Percentiles rank a stretch among this genome's conserved stretches.
Evolutionary conservation across 805 yeast species (phyloP).

Genomic region (Candida bentonensis): DNA sequence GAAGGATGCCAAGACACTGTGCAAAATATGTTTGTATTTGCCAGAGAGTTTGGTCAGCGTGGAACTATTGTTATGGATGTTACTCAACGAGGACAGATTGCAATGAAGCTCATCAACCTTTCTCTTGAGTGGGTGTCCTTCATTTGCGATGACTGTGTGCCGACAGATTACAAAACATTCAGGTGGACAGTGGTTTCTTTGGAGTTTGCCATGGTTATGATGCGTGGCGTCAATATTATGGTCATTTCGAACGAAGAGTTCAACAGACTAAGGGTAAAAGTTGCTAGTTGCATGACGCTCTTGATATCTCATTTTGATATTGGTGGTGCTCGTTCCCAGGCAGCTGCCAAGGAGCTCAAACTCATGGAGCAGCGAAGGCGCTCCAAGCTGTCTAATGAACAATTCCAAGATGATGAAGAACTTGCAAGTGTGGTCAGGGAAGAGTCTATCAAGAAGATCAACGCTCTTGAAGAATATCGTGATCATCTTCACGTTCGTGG

Average conservation of each 20-base stretch:
- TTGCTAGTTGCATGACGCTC: constrained; percentile 88
- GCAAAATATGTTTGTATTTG: constrained; percentile 59
- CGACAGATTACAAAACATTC: constrained; percentile 81
- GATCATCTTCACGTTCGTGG: constrained; percentile 50
- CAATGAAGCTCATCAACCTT: constrained; percentile 56
- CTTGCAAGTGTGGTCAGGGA: constrained; percentile 45
- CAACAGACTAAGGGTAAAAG: constrained; percentile 54
- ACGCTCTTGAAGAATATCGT: constrained; percentile 46
- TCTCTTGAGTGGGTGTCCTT: constrained; percentile 87
- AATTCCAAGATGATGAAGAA: constrained; percentile 40
- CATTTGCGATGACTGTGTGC: constrained; percentile 86
- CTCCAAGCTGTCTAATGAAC: constrained; percentile 24
- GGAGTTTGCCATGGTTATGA: constrained; percentile 92
- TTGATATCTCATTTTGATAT: constrained; percentile 92
- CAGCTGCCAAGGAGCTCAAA: constrained; percentile 33
- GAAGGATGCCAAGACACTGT: constrained; percentile 63
- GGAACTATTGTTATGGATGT: constrained; percentile 52
- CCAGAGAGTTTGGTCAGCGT: constrained; percentile 69
- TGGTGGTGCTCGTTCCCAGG: constrained; percentile 89
- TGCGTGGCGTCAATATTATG: constrained; percentile 76
- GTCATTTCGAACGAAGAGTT: constrained; percentile 71
- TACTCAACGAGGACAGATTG: constrained; percentile 49
- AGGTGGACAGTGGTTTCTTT: constrained; percentile 93
- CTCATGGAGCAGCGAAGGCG: constrained; percentile 26
- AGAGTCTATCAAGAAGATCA: constrained; percentile 53